These are phyloP conservation scores for Sporothrix pallida DNA, from an alignment of 2,329 filamentous ascomycete species.

Conservation along the genomic window DNA sequence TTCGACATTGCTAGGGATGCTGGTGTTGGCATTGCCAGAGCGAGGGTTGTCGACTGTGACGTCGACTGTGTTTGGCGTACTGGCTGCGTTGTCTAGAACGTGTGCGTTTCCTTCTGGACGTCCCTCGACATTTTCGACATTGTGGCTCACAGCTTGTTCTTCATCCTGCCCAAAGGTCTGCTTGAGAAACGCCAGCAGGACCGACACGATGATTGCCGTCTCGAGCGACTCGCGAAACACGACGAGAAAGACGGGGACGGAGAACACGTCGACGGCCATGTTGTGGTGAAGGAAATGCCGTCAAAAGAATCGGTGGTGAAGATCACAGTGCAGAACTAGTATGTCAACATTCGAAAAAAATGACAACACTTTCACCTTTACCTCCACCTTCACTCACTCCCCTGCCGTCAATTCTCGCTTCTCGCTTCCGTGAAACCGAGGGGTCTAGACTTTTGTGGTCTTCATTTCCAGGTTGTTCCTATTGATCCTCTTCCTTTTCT, in stretches of 20 bases:
- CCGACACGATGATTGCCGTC: constrained; percentile 82
- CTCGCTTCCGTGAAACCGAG: too few relatives aligned
- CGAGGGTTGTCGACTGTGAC: too few relatives aligned
- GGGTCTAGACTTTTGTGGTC: background rate
- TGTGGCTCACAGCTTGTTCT: constrained; percentile 57
- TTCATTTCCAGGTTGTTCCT: background rate
- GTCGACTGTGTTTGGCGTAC: background rate
- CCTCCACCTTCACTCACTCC: too few relatives aligned
- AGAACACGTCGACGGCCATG: constrained; percentile 16
- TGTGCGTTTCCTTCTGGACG: background rate
- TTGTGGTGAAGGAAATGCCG: background rate
- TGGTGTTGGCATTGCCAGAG: too few relatives aligned
- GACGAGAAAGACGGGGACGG: constrained; percentile 76
- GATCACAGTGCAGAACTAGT: too few relatives aligned
- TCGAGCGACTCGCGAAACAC: constrained; percentile 85
- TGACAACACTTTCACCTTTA: too few relatives aligned
- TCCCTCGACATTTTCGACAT: too few relatives aligned
- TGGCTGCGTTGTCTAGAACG: background rate
- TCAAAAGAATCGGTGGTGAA: too few relatives aligned
- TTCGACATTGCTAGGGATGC: too few relatives aligned
- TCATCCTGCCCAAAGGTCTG: constrained; percentile 3
- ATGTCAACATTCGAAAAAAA: too few relatives aligned
- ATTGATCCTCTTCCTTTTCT: too few relatives aligned
- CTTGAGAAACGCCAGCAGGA: constrained; percentile 72
- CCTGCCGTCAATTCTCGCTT: too few relatives aligned